Percentiles rank a stretch among this genome's conserved stretches.
These are phyloP conservation scores for Pyrus betulifolia DNA, from an alignment of 306 rosid genomes.

Conservation along the genomic window DNA sequence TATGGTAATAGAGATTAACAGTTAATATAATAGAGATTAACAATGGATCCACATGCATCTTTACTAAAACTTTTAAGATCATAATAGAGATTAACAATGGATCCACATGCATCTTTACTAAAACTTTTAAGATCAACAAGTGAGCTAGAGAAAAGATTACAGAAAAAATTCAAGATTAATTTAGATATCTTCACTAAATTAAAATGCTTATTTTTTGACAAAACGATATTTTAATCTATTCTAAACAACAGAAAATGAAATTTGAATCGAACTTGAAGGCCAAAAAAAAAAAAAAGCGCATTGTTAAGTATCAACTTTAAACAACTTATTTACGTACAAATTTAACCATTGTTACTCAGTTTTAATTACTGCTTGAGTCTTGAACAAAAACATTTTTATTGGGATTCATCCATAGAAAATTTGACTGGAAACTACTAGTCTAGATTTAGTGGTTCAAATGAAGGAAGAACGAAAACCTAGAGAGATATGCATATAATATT, in stretches of 20 bases:
- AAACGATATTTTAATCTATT: no score
- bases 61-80: neutral
- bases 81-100: neutral
- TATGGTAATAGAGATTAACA: neutral
- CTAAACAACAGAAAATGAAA: no score
- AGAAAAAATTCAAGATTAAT: neutral
- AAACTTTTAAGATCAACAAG: neutral
- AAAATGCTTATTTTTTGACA: neutral
- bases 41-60: neutral
- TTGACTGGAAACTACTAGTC: conserved; percentile 25
- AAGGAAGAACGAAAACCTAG: conserved; percentile 1
- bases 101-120: neutral
- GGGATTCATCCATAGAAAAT: conserved; percentile 33
- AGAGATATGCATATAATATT: conserved; percentile 1
- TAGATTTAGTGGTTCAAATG: neutral
- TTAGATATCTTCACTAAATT: neutral
- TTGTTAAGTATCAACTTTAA: neutral
- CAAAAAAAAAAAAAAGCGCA: no score
- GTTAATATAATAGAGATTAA: neutral
- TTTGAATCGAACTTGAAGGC: no score
- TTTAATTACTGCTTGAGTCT: conserved; percentile 3
- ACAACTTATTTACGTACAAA: no score
- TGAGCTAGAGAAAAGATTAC: neutral
- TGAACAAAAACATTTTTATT: conserved; percentile 16
- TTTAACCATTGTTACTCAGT: no score